A percentile compares a stretch with the other conserved stretches of the same genome.
Conservation (phyloP, 2,329 filamentous ascomycete species). For the Alternaria consortialis region DNA sequence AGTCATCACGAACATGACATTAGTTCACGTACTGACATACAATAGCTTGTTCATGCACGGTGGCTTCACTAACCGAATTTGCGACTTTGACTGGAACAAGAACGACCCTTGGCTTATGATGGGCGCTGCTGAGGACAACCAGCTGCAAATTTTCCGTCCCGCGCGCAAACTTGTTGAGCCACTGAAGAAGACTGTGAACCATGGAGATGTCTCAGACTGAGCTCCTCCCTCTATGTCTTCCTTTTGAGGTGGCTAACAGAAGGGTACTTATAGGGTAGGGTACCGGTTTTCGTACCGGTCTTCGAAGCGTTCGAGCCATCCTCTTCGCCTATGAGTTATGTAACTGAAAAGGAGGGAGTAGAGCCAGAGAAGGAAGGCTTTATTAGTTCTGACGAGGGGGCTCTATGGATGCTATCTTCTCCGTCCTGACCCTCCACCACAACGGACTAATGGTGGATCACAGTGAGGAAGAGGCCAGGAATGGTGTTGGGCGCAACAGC, state of each 20-base stretch:
- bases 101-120: conserved; percentile 97
- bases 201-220: conserved; percentile 52
- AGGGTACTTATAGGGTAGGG: not conserved
- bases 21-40: conserved; percentile 18
- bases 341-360: not conserved
- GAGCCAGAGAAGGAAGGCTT: not conserved
- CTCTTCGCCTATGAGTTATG: not conserved
- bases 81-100: conserved; percentile 97
- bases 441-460: not conserved
- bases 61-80: conserved; percentile 94
- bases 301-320: not conserved
- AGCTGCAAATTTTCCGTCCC: conserved; percentile 80
- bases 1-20: conserved; percentile 49
- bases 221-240: conserved; percentile 2
- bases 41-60: conserved; percentile 94
- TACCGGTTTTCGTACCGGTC: not conserved
- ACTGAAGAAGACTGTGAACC: conserved; percentile 46
- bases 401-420: not conserved
- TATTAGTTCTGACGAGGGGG: not conserved
- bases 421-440: not conserved
- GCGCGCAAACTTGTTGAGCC: conserved; percentile 50
- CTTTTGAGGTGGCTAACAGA: conserved; percentile 4
- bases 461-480: not conserved
- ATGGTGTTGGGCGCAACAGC: conserved; percentile 5
- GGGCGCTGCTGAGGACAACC: conserved; percentile 94